A percentile compares a stretch with the other conserved stretches of the same genome.
phyloP scores from a whole-genome alignment of 495 filamentous ascomycete species.

The Talaromyces adpressus region DNA sequence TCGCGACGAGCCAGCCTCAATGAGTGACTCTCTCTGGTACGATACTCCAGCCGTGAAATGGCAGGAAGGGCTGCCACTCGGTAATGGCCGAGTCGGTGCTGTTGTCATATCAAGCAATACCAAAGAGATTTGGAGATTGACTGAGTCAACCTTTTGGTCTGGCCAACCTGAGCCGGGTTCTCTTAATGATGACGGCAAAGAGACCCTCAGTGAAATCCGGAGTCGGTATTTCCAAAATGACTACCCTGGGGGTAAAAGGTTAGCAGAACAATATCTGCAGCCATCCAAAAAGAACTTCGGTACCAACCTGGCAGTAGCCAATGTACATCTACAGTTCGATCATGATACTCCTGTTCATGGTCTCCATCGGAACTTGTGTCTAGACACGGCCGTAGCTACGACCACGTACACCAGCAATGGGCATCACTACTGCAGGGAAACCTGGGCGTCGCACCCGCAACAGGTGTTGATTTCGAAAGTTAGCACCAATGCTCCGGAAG shows the following conservation, averaged over 20 bases:
- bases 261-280: conserved; percentile 11
- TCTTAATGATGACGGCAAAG: conserved; percentile 20
- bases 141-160: conserved; percentile 42
- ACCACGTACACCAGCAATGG: too few species aligned
- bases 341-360: conserved; percentile 9
- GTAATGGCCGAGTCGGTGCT: conserved; percentile 41
- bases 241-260: neutral
- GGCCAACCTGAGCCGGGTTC: conserved; percentile 27
- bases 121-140: conserved; percentile 22
- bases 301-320: conserved; percentile 18
- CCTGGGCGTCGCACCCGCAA: too few species aligned
- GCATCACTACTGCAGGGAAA: too few species aligned
- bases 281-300: conserved; percentile 27
- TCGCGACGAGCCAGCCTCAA: neutral
- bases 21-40: neutral
- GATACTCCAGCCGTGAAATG: neutral
- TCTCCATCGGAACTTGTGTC: too few species aligned
- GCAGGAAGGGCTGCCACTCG: conserved; percentile 21
- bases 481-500: neutral
- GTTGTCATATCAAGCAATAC: conserved; percentile 26
- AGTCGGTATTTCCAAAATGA: neutral
- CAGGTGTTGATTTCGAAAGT: neutral
- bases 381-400: too few species aligned
- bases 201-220: conserved; percentile 18
- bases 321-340: conserved; percentile 29